Percentiles rank a stretch among this genome's conserved stretches.
phyloP scores from a whole-genome alignment of 177 flowering plant genomes.

The Vitis hybrid region DNA sequence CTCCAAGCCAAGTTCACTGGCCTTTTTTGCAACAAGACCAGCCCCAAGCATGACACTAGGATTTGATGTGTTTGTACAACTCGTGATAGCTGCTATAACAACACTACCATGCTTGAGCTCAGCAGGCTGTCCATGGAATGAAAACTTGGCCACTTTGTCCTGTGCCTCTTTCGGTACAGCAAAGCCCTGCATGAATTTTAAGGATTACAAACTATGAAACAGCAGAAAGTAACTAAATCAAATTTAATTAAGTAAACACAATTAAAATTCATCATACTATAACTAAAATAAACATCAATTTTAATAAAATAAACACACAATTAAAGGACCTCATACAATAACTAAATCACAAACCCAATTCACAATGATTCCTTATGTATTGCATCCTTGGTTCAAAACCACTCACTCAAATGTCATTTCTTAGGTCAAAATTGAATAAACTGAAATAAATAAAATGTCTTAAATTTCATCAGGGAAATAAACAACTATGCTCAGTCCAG shows the following conservation, averaged over 20 bases:
- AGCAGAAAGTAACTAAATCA: not conserved
- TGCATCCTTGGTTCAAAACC: too few relatives aligned
- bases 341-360: too few relatives aligned
- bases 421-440: too few relatives aligned
- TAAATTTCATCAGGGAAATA: too few relatives aligned
- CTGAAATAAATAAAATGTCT: too few relatives aligned
- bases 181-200: constrained; percentile 65
- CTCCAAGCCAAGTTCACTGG: constrained; percentile 82
- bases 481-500: too few relatives aligned
- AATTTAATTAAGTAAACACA: not conserved
- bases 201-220: not conserved
- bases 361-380: too few relatives aligned
- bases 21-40: constrained; percentile 91
- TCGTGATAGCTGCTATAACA: constrained; percentile 97
- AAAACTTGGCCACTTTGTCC: constrained; percentile 74
- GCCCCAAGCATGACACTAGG: constrained; percentile 99
- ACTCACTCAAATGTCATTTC: too few relatives aligned
- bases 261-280: too few relatives aligned
- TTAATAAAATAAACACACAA: too few relatives aligned
- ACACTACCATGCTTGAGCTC: constrained; percentile 91
- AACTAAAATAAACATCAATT: too few relatives aligned
- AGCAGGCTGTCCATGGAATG: constrained; percentile 82
- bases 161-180: constrained; percentile 87
- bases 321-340: too few relatives aligned
- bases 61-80: constrained; percentile 97